phyloP scores from a whole-genome alignment of 2,329 filamentous ascomycete genomes.

The Sphaerulina populicola region DNA sequence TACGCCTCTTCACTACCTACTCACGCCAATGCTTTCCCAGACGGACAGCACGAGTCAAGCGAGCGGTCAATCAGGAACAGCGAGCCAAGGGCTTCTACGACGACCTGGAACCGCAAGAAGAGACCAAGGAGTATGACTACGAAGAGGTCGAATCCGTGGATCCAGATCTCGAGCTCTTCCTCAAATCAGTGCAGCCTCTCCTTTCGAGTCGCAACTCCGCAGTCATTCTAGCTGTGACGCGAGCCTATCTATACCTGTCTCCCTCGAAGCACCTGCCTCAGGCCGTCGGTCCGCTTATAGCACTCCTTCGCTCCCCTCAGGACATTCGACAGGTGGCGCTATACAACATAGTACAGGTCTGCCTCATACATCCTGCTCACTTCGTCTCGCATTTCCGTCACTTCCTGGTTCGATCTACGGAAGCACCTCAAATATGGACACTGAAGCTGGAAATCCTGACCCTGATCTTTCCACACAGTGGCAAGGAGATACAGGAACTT shows the following conservation, averaged over 20 bases:
- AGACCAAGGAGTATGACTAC: constrained; percentile 40
- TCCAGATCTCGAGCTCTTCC: constrained; percentile 70
- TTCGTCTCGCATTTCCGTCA: constrained; percentile 85
- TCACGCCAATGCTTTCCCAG: constrained; percentile 79
- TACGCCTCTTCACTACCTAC: constrained; percentile 77
- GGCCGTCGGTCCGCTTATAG: constrained; percentile 75
- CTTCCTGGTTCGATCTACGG: constrained; percentile 75
- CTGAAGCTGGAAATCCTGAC: constrained; percentile 88
- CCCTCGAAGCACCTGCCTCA: constrained; percentile 65
- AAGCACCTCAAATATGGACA: constrained; percentile 74
- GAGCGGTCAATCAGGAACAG: constrained; percentile 37
- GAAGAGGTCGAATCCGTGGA: constrained; percentile 59
- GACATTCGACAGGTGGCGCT: constrained; percentile 86
- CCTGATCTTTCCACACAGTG: constrained; percentile 78
- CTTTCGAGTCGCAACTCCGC: constrained; percentile 88
- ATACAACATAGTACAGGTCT: constrained; percentile 93
- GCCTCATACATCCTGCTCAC: constrained; percentile 62
- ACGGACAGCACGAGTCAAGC: constrained; percentile 52
- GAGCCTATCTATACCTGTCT: constrained; percentile 77
- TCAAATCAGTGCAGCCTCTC: constrained; percentile 73
- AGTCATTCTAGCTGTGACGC: constrained; percentile 78
- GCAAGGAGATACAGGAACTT: constrained; percentile 67
- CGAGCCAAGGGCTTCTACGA: constrained; percentile 64
- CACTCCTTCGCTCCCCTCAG: constrained; percentile 71
- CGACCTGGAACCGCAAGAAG: constrained; percentile 46